These are phyloP conservation scores for Picochlorum sp. DNA, from an alignment of 139 green algal genomes.

Conservation along the genomic window DNA sequence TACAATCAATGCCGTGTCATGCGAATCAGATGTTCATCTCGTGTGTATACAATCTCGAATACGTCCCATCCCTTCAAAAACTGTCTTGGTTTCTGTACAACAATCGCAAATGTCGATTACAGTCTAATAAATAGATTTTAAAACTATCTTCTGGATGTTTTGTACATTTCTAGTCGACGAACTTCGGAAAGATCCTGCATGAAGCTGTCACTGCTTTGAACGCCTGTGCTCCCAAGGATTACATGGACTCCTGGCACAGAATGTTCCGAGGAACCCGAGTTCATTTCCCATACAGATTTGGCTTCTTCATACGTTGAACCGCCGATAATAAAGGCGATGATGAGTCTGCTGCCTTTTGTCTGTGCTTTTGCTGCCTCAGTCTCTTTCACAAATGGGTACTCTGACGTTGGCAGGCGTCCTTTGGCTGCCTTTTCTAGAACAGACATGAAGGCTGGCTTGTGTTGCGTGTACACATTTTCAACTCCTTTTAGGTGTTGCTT, in stretches of 20 bases:
- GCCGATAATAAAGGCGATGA: constrained; percentile 91
- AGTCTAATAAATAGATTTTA: too few species aligned
- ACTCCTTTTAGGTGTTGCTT: constrained; percentile 69
- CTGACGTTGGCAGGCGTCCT: constrained; percentile 55
- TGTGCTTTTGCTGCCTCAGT: background rate
- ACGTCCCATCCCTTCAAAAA: too few species aligned
- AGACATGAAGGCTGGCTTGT: constrained; percentile 72
- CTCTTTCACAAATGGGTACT: constrained; percentile 61
- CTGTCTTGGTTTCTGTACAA: too few species aligned
- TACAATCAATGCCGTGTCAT: too few species aligned
- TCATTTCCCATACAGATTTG: constrained; percentile 64
- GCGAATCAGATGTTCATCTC: too few species aligned
- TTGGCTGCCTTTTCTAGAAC: constrained; percentile 61
- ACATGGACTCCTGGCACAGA: constrained; percentile 45
- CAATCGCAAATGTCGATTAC: too few species aligned
- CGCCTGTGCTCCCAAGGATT: constrained; percentile 72
- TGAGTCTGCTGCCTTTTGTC: constrained; percentile 45
- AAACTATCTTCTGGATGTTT: background rate
- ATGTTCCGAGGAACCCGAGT: constrained; percentile 40
- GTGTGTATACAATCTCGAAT: too few species aligned
- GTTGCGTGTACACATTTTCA: constrained; percentile 96
- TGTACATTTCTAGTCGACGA: constrained; percentile 16
- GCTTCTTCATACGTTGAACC: constrained; percentile 96
- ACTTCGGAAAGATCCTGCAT: constrained; percentile 41
- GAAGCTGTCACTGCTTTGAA: constrained; percentile 68